phyloP scores from a whole-genome alignment of 2,329 filamentous ascomycete species.

The Fusarium abutilonis region DNA sequence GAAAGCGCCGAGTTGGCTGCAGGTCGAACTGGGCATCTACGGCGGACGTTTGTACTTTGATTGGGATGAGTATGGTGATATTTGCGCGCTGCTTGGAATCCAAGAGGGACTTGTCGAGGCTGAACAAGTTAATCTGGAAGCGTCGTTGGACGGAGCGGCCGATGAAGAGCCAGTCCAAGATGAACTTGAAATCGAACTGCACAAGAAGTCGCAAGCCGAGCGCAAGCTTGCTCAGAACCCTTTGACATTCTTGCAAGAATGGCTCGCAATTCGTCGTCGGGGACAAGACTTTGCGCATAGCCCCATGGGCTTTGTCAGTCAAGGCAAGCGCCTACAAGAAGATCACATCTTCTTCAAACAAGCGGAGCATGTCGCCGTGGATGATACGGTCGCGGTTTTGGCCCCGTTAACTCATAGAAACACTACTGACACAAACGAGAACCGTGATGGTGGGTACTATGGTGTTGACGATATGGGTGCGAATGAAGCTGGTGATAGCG shows the following conservation, averaged over 20 bases:
- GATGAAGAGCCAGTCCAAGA: background rate
- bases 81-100: constrained; percentile 51
- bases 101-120: constrained; percentile 2
- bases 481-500: constrained; percentile 35
- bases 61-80: constrained; percentile 55
- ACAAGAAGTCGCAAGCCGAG: background rate
- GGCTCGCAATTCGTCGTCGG: constrained; percentile 63
- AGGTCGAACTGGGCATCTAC: constrained; percentile 67
- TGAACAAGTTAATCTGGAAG: background rate
- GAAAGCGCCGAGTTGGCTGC: constrained; percentile 62
- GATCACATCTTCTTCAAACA: constrained; percentile 63
- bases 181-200: background rate
- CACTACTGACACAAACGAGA: constrained; percentile 1
- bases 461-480: constrained; percentile 44
- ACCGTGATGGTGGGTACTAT: constrained; percentile 32
- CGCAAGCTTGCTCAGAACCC: constrained; percentile 45
- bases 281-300: constrained; percentile 68
- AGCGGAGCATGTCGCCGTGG: background rate
- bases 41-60: constrained; percentile 69
- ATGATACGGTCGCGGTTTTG: background rate
- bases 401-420: constrained; percentile 16
- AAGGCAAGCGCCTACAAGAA: constrained; percentile 58
- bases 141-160: background rate
- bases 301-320: constrained; percentile 66
- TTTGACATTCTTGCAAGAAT: constrained; percentile 63